Percentiles rank a stretch among this genome's conserved stretches.
phyloP scores from a whole-genome alignment of 2,329 filamentous ascomycete species.

The Graphilbum sp. region DNA sequence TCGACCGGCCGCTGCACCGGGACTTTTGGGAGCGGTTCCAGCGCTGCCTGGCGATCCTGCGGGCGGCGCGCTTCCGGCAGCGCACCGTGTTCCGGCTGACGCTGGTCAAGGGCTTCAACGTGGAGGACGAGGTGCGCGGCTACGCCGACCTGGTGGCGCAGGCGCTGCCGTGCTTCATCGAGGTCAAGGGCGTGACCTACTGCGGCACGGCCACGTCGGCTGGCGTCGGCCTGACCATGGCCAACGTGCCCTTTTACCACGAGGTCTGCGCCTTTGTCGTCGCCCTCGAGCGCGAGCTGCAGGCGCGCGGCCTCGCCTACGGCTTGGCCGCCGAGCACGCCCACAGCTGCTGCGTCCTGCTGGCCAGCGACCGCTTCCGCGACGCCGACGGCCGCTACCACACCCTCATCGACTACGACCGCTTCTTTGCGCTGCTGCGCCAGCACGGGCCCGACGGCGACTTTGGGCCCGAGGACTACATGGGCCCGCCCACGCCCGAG shows the following conservation, averaged over 20 bases:
- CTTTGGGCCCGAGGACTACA: slow-evolving; percentile 82
- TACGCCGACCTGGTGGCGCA: slow-evolving; percentile 81
- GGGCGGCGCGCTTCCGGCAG: slow-evolving; percentile 67
- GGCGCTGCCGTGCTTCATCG: slow-evolving; percentile 79
- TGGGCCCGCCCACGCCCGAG: slow-evolving; percentile 68
- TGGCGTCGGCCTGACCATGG: slow-evolving; percentile 82
- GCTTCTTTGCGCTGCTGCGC: slow-evolving; percentile 75
- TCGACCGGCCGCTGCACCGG: slow-evolving; percentile 81
- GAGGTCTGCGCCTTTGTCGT: slow-evolving; percentile 74
- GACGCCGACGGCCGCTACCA: slow-evolving; percentile 69
- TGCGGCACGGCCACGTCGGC: slow-evolving; percentile 80
- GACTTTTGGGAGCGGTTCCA: slow-evolving; percentile 98
- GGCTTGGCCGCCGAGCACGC: slow-evolving; percentile 91
- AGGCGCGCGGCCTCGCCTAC: slow-evolving; percentile 57
- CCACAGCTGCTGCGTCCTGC: slow-evolving; percentile 81
- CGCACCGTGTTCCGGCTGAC: slow-evolving; percentile 90
- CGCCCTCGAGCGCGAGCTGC: slow-evolving; percentile 53
- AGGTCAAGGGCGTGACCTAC: slow-evolving; percentile 94
- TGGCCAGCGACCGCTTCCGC: slow-evolving; percentile 68
- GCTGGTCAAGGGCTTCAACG: slow-evolving; percentile 94
- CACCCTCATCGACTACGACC: slow-evolving; percentile 77
- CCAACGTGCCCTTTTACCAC: slow-evolving; percentile 91
- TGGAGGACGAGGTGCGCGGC: slow-evolving; percentile 80
- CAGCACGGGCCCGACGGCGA: slow-evolving; percentile 45
- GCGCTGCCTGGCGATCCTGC: slow-evolving; percentile 75